Evolutionary conservation across 805 yeast species (phyloP), one percentile per base, ranked within the genome.

Genomic region (Myxozyma nipponensis): DNA sequence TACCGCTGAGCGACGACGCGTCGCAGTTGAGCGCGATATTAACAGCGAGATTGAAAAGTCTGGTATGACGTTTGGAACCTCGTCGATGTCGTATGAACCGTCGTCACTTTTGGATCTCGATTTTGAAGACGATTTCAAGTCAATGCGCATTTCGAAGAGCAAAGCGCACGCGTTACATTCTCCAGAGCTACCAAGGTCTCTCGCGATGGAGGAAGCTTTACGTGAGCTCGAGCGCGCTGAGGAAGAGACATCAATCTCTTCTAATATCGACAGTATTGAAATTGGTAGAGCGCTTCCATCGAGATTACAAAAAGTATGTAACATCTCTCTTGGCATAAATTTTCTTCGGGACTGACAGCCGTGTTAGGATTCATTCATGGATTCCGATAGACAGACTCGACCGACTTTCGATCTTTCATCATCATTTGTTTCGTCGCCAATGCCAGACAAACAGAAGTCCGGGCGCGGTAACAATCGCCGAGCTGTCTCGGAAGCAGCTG

Each of bases 1-100:
- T 44, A 44, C 54, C 3, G 32, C 52, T 2, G 56, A 52, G 35
- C 53, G 40, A 2, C 35, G 41, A 19, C 49, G 56, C 19, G 53
- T 39, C 13, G 47, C 45, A 15, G 13, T 42, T n/a, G 45, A 42
- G 28, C 45, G 42, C n/a, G 42, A 21, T 19, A 19, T 42, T 18
- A 21, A 19, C n/a, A 7, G 17, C 13, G 45, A 30, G 6, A 10
- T 39, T 22, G 42, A 39, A 7, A 6, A 32, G 32, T 39, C 42
- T 10, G 32, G 42, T 23, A 5, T 15, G 13, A 25, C 42, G 6
- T 39, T 39, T 17, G 38, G 38, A 13, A 13, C 21, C 19, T 13
- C 19, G 17, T 45, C 46, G 9, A 23, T 49, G 36, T 45, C 43
- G 24, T 39, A 35, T 3, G 34, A 41, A 24, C 19, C 44, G 4